These are phyloP conservation scores for Trypanosoma scelopori DNA, from an alignment of 208 protist species.

Conservation along the genomic window DNA sequence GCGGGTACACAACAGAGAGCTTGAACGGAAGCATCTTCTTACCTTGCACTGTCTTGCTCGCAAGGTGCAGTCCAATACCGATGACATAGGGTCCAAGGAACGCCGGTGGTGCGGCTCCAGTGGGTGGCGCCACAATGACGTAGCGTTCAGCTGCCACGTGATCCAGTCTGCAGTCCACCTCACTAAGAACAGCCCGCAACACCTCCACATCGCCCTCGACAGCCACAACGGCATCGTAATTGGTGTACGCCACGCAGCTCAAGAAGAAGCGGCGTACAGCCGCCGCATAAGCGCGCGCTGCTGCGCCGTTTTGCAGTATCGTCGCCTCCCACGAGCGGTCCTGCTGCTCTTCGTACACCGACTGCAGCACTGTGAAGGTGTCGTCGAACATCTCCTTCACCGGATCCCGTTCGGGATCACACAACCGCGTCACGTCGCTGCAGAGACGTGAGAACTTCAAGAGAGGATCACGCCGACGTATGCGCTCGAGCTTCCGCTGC, in stretches of 20 bases:
- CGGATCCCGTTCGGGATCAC: slow-evolving; percentile 18
- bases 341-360: slow-evolving; percentile 38
- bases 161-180: slow-evolving; percentile 39
- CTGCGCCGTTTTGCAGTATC: slow-evolving; percentile 32
- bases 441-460: slow-evolving; percentile 83
- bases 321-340: slow-evolving; percentile 54
- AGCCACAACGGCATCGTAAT: slow-evolving; percentile 70
- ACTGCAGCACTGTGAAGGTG: slow-evolving; percentile 51
- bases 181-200: slow-evolving; percentile 19
- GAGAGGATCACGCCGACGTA: slow-evolving; percentile 74
- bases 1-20: slow-evolving; percentile 42
- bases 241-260: slow-evolving; percentile 46
- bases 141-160: slow-evolving; percentile 25
- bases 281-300: slow-evolving; percentile 52
- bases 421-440: slow-evolving; percentile 67
- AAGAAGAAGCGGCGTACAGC: slow-evolving; percentile 50
- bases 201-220: slow-evolving; percentile 36
- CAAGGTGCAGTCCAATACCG: slow-evolving; percentile 41
- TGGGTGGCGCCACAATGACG: slow-evolving; percentile 28
- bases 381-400: slow-evolving; percentile 52
- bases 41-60: slow-evolving; percentile 6
- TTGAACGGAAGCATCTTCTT: slow-evolving; percentile 27
- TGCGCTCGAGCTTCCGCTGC: slow-evolving; percentile 81
- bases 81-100: slow-evolving; percentile 58
- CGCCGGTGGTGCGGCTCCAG: slow-evolving; percentile 11